Base-by-base conservation (phyloP, 352 stramenopile species). In the Globisporangium emineosum region DNA sequence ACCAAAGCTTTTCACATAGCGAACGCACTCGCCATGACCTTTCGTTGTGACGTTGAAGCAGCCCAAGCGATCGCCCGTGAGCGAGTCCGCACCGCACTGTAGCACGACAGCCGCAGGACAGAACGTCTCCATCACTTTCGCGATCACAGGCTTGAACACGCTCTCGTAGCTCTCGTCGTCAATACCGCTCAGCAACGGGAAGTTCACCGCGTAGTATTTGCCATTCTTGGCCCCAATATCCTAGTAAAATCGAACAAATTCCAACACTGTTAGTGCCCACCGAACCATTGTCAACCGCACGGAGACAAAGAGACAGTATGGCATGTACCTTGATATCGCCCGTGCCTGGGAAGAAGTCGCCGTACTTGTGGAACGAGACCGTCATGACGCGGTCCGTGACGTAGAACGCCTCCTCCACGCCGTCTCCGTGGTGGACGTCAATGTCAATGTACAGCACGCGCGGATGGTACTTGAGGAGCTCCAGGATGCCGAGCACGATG, bases 361-460 rank as follows among this genome's bases (percentile, higher is more conserved):
- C 97, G 76, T 98, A 99, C 80, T 99, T 99, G 82, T 99, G 98
- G 77, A 99, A 99, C 19, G 91, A 98, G 57, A 91, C 92, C 2
- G 97, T 99, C 95, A 99, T 99, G 55, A 99, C 96, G 49, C 96
- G 90, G 76, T 99, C 98, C 53, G 97, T 99, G 19, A 90, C 93
- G 83, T 99, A 99, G 71, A 99, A 99, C 21, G 98, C 98, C 69
- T 99, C 97, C 67, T 99, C 97, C 29, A 99, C 97, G 40, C 97
- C 97, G 70, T 99, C 97, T 30, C 97, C 97, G 78, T 99, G 97
- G 79, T 99, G 98, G 69, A 99, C 99, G 74, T 99, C 98, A 85
- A 99, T 99, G 78, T 99, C 98, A 67, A 99, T 99, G 78, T 99
- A 99, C 23, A 99, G 79, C 29, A 99, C 97, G 59, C 98, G 90